Evolutionary conservation across 2,329 filamentous ascomycete genomes (phyloP).

Genomic region (Curvularia sp.): DNA sequence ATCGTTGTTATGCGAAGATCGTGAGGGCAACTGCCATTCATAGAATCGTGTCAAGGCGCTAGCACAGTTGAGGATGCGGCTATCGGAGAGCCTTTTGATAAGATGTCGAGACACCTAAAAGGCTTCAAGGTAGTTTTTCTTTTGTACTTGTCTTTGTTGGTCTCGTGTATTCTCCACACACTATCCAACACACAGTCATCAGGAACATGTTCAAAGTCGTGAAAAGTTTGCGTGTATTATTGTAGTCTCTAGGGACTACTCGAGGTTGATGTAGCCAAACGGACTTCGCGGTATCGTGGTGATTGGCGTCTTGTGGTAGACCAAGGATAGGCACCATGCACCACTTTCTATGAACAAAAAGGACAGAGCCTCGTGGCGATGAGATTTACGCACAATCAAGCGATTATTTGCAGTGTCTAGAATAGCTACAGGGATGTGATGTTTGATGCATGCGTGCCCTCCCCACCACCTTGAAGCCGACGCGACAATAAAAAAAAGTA

Average conservation of each 20-base stretch:
- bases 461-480: neutral
- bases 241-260: neutral
- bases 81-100: too few species aligned
- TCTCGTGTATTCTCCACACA: neutral
- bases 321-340: neutral
- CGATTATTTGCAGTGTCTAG: neutral
- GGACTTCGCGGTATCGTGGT: neutral
- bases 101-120: too few species aligned
- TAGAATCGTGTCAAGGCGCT: too few species aligned
- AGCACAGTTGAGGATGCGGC: too few species aligned
- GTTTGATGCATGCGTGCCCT: neutral
- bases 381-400: neutral
- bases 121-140: too few species aligned
- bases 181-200: neutral
- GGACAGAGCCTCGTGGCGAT: neutral
- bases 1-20: too few species aligned
- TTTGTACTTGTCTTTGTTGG: too few species aligned
- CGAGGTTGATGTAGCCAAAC: neutral
- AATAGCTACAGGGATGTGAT: neutral
- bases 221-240: neutral
- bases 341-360: neutral
- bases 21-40: too few species aligned
- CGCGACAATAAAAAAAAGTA: neutral
- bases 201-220: neutral
- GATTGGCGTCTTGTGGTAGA: neutral